These are phyloP conservation scores for Magnaporthiopsis rhizophila DNA, from an alignment of 2,329 filamentous ascomycete genomes.

Conservation along the genomic window DNA sequence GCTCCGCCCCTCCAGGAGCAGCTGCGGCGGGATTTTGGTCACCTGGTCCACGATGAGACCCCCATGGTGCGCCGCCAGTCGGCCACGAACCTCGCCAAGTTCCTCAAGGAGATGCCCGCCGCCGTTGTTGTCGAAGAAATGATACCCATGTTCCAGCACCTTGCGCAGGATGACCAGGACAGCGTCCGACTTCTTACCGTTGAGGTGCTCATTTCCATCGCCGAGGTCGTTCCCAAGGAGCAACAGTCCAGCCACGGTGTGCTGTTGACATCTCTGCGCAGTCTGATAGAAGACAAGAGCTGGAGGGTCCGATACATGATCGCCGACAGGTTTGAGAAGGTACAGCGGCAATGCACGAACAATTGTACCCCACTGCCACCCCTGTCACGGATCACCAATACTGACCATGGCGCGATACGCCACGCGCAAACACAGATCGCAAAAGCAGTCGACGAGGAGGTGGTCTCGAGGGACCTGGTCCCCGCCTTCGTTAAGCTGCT, in stretches of 20 bases:
- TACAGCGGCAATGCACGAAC: conserved; percentile 24
- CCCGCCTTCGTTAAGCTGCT: conserved; percentile 95
- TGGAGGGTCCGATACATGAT: conserved; percentile 99
- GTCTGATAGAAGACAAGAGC: conserved; percentile 97
- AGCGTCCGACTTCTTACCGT: conserved; percentile 94
- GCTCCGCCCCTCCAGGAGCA: conserved; percentile 81
- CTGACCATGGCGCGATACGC: not conserved
- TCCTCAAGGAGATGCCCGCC: conserved; percentile 93
- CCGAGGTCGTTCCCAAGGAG: conserved; percentile 95
- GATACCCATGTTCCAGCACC: conserved; percentile 97
- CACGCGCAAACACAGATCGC: conserved; percentile 60
- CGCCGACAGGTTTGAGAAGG: conserved; percentile 96
- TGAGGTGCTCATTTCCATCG: conserved; percentile 91
- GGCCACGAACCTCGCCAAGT: conserved; percentile 92
- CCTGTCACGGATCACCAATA: not conserved
- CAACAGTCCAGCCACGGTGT: conserved; percentile 96
- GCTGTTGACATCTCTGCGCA: conserved; percentile 80
- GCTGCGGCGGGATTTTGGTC: conserved; percentile 83
- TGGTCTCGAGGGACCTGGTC: conserved; percentile 86
- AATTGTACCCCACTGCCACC: not conserved
- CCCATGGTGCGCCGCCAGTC: conserved; percentile 98
- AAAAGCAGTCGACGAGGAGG: conserved; percentile 96
- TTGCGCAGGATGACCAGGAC: conserved; percentile 94
- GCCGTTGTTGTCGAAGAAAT: conserved; percentile 93
- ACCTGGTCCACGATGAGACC: conserved; percentile 94